phyloP scores from a whole-genome alignment of 495 filamentous ascomycete genomes.

The Podospora fimiseda region DNA sequence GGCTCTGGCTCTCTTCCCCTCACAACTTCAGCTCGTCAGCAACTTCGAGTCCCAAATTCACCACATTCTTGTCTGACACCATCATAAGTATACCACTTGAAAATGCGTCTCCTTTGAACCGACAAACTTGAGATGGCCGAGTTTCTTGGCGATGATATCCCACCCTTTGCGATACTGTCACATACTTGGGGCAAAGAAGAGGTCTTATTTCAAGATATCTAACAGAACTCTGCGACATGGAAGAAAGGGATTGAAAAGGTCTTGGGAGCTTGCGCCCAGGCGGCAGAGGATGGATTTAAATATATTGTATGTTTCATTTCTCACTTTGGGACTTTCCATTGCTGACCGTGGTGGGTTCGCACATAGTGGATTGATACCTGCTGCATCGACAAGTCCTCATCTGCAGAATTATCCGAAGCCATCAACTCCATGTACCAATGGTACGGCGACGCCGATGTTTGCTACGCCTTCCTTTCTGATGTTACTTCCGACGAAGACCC shows the following conservation, averaged over 20 bases:
- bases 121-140: conserved; percentile 14
- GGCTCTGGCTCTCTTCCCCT: no score
- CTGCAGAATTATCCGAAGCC: conserved; percentile 14
- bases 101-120: conserved; percentile 26
- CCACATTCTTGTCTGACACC: no score
- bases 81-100: neutral
- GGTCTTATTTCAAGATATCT: conserved; percentile 26
- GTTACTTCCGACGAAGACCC: neutral
- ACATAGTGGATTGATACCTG: conserved; percentile 20
- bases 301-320: no score
- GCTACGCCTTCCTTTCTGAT: conserved; percentile 17
- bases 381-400: conserved; percentile 11
- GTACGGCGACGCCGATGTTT: conserved; percentile 18
- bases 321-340: neutral
- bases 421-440: conserved; percentile 18
- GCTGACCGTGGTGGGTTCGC: no score
- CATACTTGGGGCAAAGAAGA: conserved; percentile 36
- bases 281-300: conserved; percentile 10
- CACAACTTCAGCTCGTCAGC: no score
- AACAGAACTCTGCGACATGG: conserved; percentile 6
- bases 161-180: conserved; percentile 33
- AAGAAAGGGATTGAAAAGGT: conserved; percentile 25
- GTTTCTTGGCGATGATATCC: conserved; percentile 15
- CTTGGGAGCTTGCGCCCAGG: conserved; percentile 16
- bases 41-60: no score